Evolutionary conservation across 257 asterid species (phyloP).

Genomic region (Ilex aquifolium): DNA sequence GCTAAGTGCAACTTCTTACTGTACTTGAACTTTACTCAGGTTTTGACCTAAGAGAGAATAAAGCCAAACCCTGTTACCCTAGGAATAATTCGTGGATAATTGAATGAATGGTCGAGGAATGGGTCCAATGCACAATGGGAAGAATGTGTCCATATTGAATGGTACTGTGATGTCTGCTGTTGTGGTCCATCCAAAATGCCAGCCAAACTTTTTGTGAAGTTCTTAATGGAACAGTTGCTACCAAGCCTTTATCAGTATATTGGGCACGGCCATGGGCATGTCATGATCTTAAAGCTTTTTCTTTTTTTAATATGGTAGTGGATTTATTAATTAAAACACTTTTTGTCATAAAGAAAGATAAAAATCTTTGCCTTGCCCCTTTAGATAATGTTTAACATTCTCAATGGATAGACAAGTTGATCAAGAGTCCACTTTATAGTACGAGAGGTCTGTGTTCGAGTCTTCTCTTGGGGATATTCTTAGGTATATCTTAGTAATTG

Average conservation of each 20-base stretch:
- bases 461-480: too few relatives aligned
- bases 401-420: too few relatives aligned
- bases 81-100: not conserved
- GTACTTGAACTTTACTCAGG: not conserved
- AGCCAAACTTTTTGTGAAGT: not conserved
- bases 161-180: constrained; percentile 1
- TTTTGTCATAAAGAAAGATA: too few relatives aligned
- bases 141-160: constrained; percentile 26
- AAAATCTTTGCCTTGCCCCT: too few relatives aligned
- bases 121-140: constrained; percentile 16
- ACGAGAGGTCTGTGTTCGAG: too few relatives aligned
- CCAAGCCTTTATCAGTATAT: not conserved
- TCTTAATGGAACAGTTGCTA: not conserved
- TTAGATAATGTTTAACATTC: too few relatives aligned
- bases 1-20: too few relatives aligned
- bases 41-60: not conserved
- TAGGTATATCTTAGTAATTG: too few relatives aligned
- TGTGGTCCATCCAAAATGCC: constrained; percentile 19
- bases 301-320: too few relatives aligned
- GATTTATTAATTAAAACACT: too few relatives aligned
- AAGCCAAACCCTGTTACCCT: not conserved
- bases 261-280: not conserved
- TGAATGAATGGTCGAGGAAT: constrained; percentile 11
- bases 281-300: too few relatives aligned
- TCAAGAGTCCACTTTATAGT: too few relatives aligned